Evolutionary conservation across 257 asterid species (phyloP).

Genomic region (Hygrophila difformis): DNA sequence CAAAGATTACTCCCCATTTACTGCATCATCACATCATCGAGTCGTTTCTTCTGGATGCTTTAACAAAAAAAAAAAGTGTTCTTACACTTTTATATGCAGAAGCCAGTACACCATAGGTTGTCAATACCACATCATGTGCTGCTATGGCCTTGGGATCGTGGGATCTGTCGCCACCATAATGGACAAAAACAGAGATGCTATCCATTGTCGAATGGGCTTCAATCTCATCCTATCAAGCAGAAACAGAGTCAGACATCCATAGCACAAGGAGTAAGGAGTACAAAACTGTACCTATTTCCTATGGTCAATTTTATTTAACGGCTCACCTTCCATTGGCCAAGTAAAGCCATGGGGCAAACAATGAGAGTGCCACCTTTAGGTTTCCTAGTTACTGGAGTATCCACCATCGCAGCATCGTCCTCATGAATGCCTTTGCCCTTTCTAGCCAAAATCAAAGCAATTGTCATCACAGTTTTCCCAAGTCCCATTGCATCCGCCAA

Average conservation of each 20-base stretch:
- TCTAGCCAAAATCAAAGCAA: conserved; percentile 60
- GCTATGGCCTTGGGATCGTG: conserved; percentile 50
- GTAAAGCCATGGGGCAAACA: conserved; percentile 86
- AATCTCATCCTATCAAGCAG: conserved; percentile 50
- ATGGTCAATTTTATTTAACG: no score
- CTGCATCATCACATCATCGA: no score
- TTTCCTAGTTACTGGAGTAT: conserved; percentile 20
- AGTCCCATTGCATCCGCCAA: conserved; percentile 95
- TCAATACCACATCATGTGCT: conserved; percentile 66
- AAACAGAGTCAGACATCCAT: no score
- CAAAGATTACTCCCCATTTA: neutral
- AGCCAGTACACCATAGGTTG: conserved; percentile 69
- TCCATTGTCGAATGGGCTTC: conserved; percentile 57
- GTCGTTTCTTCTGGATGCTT: neutral
- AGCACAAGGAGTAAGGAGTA: no score
- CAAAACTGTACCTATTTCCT: no score
- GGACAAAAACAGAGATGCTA: conserved; percentile 54
- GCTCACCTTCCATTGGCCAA: conserved; percentile 87
- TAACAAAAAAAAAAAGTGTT: conserved; percentile 1
- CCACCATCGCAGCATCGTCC: conserved; percentile 17
- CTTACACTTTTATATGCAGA: conserved; percentile 63
- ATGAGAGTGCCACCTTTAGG: conserved; percentile 79
- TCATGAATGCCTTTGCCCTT: conserved; percentile 45
- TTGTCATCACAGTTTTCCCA: conserved; percentile 91
- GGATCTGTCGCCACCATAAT: conserved; percentile 68